A percentile compares a stretch with the other conserved stretches of the same genome.
Evolutionary conservation across 73 alveolate species (phyloP).

Genomic region (Durusdinium trenchii): DNA sequence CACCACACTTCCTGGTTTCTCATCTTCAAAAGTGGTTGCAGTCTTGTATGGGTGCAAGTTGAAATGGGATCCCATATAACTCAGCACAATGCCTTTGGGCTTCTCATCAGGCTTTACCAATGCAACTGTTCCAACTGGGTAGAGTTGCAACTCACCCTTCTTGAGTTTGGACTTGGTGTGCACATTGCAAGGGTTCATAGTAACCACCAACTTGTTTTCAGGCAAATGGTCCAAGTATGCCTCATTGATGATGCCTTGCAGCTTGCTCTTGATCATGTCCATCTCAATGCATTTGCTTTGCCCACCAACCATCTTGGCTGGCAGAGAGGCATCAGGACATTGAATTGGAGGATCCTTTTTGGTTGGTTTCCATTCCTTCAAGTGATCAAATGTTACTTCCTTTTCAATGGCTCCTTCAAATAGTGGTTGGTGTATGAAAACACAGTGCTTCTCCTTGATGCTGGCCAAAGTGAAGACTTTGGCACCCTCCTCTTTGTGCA

Average conservation of each 20-base stretch:
- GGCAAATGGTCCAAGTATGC: neutral
- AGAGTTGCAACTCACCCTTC: neutral
- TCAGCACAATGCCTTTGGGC: neutral
- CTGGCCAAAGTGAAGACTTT: neutral
- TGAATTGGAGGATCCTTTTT: neutral
- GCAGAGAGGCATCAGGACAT: neutral
- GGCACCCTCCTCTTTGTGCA: neutral
- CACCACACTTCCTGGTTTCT: neutral
- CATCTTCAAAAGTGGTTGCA: neutral
- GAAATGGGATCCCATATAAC: neutral
- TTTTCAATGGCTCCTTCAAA: neutral
- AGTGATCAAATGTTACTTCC: neutral
- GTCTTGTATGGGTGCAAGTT: neutral
- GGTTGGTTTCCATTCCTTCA: neutral
- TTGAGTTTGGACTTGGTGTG: neutral
- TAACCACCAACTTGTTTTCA: no score
- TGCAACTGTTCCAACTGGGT: neutral
- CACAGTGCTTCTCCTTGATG: neutral
- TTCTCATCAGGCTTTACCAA: neutral
- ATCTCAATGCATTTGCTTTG: neutral
- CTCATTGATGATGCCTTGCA: neutral
- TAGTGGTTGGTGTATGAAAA: neutral
- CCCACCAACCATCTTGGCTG: neutral
- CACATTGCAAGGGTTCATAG: neutral
- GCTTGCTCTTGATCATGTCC: neutral